A percentile compares a stretch with the other conserved stretches of the same genome.
Conservation (phyloP, 768 basidiomycete genomes). For the Albatrellus ellisii region DNA sequence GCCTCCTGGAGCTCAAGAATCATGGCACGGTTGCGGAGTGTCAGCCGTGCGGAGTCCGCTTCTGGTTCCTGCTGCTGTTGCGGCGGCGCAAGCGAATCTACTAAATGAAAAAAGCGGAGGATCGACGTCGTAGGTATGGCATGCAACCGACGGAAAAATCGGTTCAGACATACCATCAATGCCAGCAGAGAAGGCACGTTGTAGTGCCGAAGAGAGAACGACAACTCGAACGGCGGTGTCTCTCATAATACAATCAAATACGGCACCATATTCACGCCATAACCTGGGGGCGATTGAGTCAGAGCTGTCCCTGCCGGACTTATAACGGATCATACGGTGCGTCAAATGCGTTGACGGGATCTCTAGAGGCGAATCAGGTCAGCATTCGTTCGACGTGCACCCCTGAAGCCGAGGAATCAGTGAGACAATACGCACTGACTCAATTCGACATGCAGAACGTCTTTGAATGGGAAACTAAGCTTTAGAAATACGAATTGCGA, state of each 20-base stretch:
- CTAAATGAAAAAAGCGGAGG: conserved; percentile 5
- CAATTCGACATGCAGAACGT: conserved; percentile 10
- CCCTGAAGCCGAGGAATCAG: not conserved
- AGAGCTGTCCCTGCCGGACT: not conserved
- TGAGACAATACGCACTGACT: conserved; percentile 2
- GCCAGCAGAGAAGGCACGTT: conserved; percentile 74
- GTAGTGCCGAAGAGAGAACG: conserved; percentile 57
- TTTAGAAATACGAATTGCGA: conserved; percentile 8
- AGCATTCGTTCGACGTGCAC: not conserved
- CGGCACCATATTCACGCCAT: conserved; percentile 55
- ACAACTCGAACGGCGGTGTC: conserved; percentile 53
- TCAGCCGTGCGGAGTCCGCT: conserved; percentile 39
- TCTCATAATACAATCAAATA: conserved; percentile 41
- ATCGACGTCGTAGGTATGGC: not conserved
- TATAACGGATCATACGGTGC: conserved; percentile 1
- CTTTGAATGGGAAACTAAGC: conserved; percentile 9
- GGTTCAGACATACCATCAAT: conserved; percentile 48
- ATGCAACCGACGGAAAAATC: not conserved
- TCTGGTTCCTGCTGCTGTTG: too few species aligned
- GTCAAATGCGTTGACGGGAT: conserved; percentile 10
- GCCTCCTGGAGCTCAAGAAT: conserved; percentile 54
- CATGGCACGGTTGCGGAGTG: conserved; percentile 33
- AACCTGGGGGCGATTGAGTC: conserved; percentile 29
- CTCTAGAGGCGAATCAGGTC: not conserved
- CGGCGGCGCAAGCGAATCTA: too few species aligned